Evolutionary conservation across 2,329 filamentous ascomycete genomes (phyloP).

Genomic region (Aspergillus uvarum): DNA sequence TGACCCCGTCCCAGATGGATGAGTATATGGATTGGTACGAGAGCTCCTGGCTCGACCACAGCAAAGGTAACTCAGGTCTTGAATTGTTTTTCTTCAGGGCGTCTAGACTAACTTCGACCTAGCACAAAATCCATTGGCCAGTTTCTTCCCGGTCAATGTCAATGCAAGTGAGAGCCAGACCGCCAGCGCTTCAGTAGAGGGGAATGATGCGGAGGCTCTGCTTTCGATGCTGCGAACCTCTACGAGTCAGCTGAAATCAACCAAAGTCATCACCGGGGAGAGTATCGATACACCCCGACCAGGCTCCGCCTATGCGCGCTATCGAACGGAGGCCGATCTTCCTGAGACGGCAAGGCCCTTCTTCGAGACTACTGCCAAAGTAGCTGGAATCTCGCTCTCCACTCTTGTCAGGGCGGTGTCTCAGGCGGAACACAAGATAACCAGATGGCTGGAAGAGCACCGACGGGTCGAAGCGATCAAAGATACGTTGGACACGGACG

Average conservation of each 20-base stretch:
- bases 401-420: slow-evolving; percentile 53
- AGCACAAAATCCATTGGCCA: slow-evolving; percentile 36
- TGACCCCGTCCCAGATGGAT: slow-evolving; percentile 64
- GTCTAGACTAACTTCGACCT: slow-evolving; percentile 2
- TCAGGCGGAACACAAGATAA: slow-evolving; percentile 49
- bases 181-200: slow-evolving; percentile 4
- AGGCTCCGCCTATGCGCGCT: slow-evolving; percentile 53
- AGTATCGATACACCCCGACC: slow-evolving; percentile 43
- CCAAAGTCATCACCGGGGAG: slow-evolving; percentile 39
- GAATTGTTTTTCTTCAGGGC: background rate
- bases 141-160: slow-evolving; percentile 44
- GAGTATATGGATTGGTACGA: slow-evolving; percentile 80
- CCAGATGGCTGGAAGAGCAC: slow-evolving; percentile 38
- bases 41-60: slow-evolving; percentile 55
- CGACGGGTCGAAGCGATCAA: slow-evolving; percentile 33
- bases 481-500: slow-evolving; percentile 18
- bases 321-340: slow-evolving; percentile 50
- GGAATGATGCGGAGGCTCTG: slow-evolving; percentile 32
- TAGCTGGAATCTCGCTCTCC: slow-evolving; percentile 52
- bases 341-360: slow-evolving; percentile 48
- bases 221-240: slow-evolving; percentile 43
- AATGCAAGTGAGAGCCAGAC: slow-evolving; percentile 16
- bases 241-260: slow-evolving; percentile 43
- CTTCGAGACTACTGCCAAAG: slow-evolving; percentile 52
- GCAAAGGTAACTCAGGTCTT: slow-evolving; percentile 22